Conservation (phyloP, 2,329 filamentous ascomycete species). For the Aspergillus alliaceus region DNA sequence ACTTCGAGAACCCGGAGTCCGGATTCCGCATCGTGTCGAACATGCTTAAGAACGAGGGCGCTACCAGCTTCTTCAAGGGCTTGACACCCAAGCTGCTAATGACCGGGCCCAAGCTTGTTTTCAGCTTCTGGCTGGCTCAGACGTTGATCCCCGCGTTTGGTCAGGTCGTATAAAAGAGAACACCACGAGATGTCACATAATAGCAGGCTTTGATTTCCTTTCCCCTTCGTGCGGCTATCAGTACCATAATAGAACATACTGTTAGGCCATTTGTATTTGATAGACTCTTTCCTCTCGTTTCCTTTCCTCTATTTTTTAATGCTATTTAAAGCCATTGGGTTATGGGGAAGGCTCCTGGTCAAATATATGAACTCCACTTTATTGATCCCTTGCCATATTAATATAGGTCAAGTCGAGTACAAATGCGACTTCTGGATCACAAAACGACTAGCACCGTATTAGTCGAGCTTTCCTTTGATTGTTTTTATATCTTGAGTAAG, state of each 20-base stretch:
- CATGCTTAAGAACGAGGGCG: constrained; percentile 89
- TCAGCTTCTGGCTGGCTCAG: constrained; percentile 99
- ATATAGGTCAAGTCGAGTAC: no score
- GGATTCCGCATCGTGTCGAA: constrained; percentile 88
- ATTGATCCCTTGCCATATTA: no score
- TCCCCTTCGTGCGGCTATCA: constrained; percentile 10
- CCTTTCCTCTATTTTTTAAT: constrained; percentile 1
- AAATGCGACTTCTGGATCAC: background rate
- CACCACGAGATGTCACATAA: constrained; percentile 5
- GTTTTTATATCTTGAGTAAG: no score
- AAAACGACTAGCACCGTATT: no score
- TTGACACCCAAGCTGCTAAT: constrained; percentile 96
- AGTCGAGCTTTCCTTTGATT: no score
- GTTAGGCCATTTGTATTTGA: constrained; percentile 17
- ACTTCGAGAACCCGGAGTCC: constrained; percentile 96
- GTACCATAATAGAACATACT: constrained; percentile 21
- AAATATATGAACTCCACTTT: constrained; percentile 21
- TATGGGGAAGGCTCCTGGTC: constrained; percentile 9
- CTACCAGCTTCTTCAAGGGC: constrained; percentile 93
- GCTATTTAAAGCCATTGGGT: constrained; percentile 7
- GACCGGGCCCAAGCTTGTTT: constrained; percentile 98
- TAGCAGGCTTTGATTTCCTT: constrained; percentile 14
- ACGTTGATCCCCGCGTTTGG: constrained; percentile 94
- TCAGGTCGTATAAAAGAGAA: constrained; percentile 55
- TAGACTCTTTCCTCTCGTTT: constrained; percentile 18